Evolutionary conservation across 345 rosid genomes (phyloP).

Genomic region (Citrus hindsii): DNA sequence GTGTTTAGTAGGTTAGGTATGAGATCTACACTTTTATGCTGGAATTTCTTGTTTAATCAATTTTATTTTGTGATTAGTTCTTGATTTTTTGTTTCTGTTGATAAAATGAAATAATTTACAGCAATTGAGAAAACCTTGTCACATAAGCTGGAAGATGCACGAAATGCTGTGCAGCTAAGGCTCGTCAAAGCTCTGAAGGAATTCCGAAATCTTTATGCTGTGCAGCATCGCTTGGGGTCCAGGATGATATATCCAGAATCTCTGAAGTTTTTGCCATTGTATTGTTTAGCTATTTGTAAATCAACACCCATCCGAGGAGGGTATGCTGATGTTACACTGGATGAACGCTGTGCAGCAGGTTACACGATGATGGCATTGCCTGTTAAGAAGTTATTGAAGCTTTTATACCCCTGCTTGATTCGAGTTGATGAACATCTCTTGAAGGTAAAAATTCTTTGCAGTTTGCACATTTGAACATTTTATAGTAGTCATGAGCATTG

Average conservation of each 20-base stretch:
- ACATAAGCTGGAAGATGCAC: slow-evolving; percentile 89
- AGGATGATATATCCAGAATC: slow-evolving; percentile 96
- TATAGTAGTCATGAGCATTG: background rate
- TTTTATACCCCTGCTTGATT: slow-evolving; percentile 79
- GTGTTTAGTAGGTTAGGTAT: slow-evolving; percentile 82
- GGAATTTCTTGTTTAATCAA: slow-evolving; percentile 15
- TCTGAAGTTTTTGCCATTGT: slow-evolving; percentile 73
- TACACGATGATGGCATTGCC: slow-evolving; percentile 96
- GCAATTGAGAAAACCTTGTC: slow-evolving; percentile 92
- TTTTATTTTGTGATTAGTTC: slow-evolving; percentile 10
- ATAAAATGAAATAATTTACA: slow-evolving; percentile 35
- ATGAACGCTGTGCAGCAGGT: slow-evolving; percentile 94
- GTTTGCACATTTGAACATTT: background rate
- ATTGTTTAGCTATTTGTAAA: slow-evolving; percentile 82
- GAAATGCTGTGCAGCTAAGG: slow-evolving; percentile 68
- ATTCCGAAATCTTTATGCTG: slow-evolving; percentile 81
- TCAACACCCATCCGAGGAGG: slow-evolving; percentile 90
- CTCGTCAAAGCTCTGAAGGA: slow-evolving; percentile 90
- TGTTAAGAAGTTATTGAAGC: slow-evolving; percentile 78
- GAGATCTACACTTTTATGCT: slow-evolving; percentile 8
- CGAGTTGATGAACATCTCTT: slow-evolving; percentile 80
- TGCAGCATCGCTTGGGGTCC: slow-evolving; percentile 94
- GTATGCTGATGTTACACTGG: slow-evolving; percentile 79
- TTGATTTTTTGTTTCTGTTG: slow-evolving; percentile 5
- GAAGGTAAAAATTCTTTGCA: slow-evolving; percentile 41